Evolutionary conservation across 768 basidiomycete species (phyloP), one percentile per base, ranked within the genome.

Genomic region (Naematelia aurantialba): DNA sequence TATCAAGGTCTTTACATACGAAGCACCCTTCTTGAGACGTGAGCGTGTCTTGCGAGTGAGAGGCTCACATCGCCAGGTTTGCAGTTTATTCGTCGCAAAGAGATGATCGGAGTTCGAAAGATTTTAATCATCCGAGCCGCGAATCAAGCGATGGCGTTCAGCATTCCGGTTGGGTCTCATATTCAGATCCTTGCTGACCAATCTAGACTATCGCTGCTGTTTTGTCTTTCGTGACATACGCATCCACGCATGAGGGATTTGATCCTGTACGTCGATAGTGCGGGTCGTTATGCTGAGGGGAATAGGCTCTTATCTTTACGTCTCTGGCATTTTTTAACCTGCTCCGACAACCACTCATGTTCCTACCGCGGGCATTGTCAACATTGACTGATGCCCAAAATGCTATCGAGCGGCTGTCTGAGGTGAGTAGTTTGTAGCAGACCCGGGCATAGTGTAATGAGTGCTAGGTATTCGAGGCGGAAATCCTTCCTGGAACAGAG

Each of bases 1-100:
- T n/a, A 84, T 89, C 55, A 88, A 87, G 72, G 87, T 85, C 66
- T 89, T 89, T 71, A 85, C 83, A 25, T 88, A 87, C 62, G 87
- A 89, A 75, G 63, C 80, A 0, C 85, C 87, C 0, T 88, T 87
- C 75, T 73, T 87, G 45, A 80, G 83, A 61, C 80, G 87, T 86
- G 60, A 72, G 81, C 76, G 3, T 2, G 22, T 51, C 27, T 22
- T n/a, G 3, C 25, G n/a, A 26, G 14, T 31, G 8, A 13, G 34
- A 48, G 3, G 4, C 42, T 63, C 21, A 45, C 47, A 24, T 39
- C 34, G 42, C 5, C 56, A 86, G 85, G 83, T 14, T 83, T 87
- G 24, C 80, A 78, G 52, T 78, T 79, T 11, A 81, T 83, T 29
- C 80, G 87, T 26, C 75, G 78, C 21, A 78, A 81, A 25, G 87